Evolutionary conservation across 352 stramenopile species (phyloP), one percentile per base, ranked within the genome.

Genomic region (Phytophthora melonis): DNA sequence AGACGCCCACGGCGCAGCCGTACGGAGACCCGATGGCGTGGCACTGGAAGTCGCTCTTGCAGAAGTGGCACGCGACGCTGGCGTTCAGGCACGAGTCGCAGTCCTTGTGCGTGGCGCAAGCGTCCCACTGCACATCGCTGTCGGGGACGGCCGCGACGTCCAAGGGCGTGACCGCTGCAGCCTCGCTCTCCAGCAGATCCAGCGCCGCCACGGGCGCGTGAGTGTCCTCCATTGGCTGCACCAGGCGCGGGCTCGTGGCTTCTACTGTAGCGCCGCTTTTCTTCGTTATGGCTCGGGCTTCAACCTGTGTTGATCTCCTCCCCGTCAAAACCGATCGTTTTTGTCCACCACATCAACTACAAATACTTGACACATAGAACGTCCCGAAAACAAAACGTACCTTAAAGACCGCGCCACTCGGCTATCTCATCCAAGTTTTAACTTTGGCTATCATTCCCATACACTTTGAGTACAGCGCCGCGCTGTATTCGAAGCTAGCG

Each of bases 1-100:
- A 89, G 61, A 96, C 89, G 53, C 90, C 90, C 8, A 76, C 85
- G 16, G 88, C 47, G 49, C 90, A 96, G 32, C 90, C 90, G 36
- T 79, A 72, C 0, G 78, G 77, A 10, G 88, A 95, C 11, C 84
- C 86, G 32, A 96, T 93, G 11, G 81, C 75, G 54, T 97, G 90
- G 72, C 90, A 97, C 67, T 95, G 78, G 61, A 93, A 95, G 80
- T 97, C 90, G 32, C 69, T 87, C 68, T 92, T 77, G 72, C 90
- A 97, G 53, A 95, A 97, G 62, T 97, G 90, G 65, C 90, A 97
- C 11, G 83, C 59, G 69, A 85, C 81, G 72, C 88, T 94, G 18
- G 89, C 80, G 39, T 87, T 89, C 53, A 96, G 63, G 58, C 89
- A 96, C 41, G 81, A 77, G 62, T 96, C 89, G 69, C 89, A 96